phyloP scores from a whole-genome alignment of 2,329 filamentous ascomycete genomes.

The Aspergillus fumigatiaffinis region DNA sequence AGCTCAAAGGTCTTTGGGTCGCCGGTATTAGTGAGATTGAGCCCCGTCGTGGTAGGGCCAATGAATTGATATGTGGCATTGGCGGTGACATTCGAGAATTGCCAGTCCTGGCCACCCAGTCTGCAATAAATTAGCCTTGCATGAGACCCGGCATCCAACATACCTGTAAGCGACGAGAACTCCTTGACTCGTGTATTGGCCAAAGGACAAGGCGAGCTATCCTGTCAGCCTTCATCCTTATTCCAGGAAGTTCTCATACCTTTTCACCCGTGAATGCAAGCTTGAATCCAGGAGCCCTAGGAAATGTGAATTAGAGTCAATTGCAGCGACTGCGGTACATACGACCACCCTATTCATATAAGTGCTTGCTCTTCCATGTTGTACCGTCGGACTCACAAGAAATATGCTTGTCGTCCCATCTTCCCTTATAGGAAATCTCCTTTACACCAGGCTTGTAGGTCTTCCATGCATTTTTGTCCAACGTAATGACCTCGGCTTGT shows the following conservation, averaged over 20 bases:
- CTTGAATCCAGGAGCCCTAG: constrained; percentile 48
- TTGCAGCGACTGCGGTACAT: constrained; percentile 24
- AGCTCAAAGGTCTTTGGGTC: constrained; percentile 52
- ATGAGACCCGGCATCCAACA: not conserved
- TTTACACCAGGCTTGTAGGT: constrained; percentile 49
- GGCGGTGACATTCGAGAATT: constrained; percentile 57
- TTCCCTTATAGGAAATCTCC: constrained; percentile 59
- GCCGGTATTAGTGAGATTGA: constrained; percentile 40
- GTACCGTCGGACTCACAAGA: constrained; percentile 38
- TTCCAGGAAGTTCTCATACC: constrained; percentile 13
- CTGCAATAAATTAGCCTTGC: constrained; percentile 25
- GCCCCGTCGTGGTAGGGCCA: constrained; percentile 31
- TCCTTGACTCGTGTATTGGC: constrained; percentile 45
- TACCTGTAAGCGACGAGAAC: constrained; percentile 52
- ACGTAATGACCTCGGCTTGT: constrained; percentile 26
- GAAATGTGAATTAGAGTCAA: not conserved
- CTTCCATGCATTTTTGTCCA: constrained; percentile 36
- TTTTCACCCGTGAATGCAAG: constrained; percentile 53
- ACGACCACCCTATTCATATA: constrained; percentile 49
- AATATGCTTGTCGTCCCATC: constrained; percentile 58
- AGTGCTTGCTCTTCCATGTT: not conserved
- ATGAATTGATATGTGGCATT: constrained; percentile 55
- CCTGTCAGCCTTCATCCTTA: not conserved
- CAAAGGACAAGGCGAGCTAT: constrained; percentile 51
- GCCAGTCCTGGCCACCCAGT: constrained; percentile 56